Percentiles rank a stretch among this genome's conserved stretches.
These are phyloP conservation scores for Endotrypanum monterogeii DNA, from an alignment of 208 protist genomes.

Conservation along the genomic window DNA sequence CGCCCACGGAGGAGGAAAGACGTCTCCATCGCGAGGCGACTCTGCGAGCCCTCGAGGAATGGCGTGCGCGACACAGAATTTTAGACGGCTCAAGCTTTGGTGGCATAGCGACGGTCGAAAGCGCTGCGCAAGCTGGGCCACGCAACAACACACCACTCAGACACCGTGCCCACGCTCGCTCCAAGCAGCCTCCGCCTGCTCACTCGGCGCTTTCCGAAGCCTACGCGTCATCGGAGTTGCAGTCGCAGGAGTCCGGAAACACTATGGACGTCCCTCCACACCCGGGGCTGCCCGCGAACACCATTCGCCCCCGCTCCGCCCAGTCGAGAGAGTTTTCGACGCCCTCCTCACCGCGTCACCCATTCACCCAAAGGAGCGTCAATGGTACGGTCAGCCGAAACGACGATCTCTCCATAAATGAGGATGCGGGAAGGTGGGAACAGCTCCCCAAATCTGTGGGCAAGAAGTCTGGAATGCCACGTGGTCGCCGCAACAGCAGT, in stretches of 20 bases:
- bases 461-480: background rate
- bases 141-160: constrained; percentile 10
- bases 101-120: background rate
- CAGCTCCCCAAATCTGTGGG: constrained; percentile 3
- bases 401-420: background rate
- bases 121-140: background rate
- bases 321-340: background rate
- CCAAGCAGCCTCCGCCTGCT: constrained; percentile 6
- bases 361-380: background rate
- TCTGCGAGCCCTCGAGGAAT: constrained; percentile 23
- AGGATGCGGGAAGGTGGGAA: constrained; percentile 1
- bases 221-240: constrained; percentile 1
- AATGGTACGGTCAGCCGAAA: background rate
- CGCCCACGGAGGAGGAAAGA: constrained; percentile 34
- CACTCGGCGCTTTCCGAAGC: background rate
- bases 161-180: constrained; percentile 4
- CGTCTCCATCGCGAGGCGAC: constrained; percentile 22
- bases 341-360: background rate
- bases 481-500: constrained; percentile 5
- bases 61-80: constrained; percentile 23
- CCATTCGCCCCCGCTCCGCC: background rate
- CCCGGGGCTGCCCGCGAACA: background rate
- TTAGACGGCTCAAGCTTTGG: background rate
- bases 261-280: background rate
- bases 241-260: background rate